Conservation (phyloP, 768 basidiomycete species). For the Auricularia heimuer region DNA sequence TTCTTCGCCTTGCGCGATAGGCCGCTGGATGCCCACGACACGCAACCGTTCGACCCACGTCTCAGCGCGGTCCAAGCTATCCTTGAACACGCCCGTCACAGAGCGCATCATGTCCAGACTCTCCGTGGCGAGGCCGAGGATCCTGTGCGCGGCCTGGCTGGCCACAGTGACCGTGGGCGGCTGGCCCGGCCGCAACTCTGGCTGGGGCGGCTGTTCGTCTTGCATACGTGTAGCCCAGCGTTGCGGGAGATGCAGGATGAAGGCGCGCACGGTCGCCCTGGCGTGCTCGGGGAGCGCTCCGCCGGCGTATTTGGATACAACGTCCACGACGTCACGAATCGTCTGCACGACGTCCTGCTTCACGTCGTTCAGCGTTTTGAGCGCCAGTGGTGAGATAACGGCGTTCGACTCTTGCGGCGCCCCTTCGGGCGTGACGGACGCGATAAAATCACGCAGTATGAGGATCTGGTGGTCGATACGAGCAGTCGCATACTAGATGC, state of each 20-base stretch:
- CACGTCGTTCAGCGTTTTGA: slow-evolving; percentile 53
- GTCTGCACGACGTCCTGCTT: slow-evolving; percentile 82
- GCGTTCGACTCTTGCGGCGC: slow-evolving; percentile 18
- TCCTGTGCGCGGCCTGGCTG: slow-evolving; percentile 65
- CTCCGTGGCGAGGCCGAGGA: slow-evolving; percentile 79
- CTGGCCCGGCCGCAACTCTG: neutral
- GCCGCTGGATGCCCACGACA: slow-evolving; percentile 65
- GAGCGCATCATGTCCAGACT: slow-evolving; percentile 88
- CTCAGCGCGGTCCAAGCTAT: slow-evolving; percentile 80
- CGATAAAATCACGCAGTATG: slow-evolving; percentile 74
- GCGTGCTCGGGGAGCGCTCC: slow-evolving; percentile 82
- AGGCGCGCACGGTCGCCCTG: slow-evolving; percentile 56
- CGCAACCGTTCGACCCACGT: slow-evolving; percentile 82
- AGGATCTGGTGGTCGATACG: slow-evolving; percentile 85
- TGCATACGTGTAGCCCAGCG: slow-evolving; percentile 54
- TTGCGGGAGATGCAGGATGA: slow-evolving; percentile 71
- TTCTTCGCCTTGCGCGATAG: slow-evolving; percentile 5
- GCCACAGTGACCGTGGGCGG: slow-evolving; percentile 25
- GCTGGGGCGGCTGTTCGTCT: slow-evolving; percentile 4
- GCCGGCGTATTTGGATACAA: slow-evolving; percentile 73
- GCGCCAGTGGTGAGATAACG: slow-evolving; percentile 37
- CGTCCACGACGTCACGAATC: slow-evolving; percentile 80
- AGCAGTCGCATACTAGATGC: slow-evolving; percentile 63
- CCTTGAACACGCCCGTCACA: slow-evolving; percentile 80
- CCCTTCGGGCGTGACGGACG: slow-evolving; percentile 34